phyloP scores from a whole-genome alignment of 2,329 filamentous ascomycete genomes.

The Myriosclerotinia duriaeana region DNA sequence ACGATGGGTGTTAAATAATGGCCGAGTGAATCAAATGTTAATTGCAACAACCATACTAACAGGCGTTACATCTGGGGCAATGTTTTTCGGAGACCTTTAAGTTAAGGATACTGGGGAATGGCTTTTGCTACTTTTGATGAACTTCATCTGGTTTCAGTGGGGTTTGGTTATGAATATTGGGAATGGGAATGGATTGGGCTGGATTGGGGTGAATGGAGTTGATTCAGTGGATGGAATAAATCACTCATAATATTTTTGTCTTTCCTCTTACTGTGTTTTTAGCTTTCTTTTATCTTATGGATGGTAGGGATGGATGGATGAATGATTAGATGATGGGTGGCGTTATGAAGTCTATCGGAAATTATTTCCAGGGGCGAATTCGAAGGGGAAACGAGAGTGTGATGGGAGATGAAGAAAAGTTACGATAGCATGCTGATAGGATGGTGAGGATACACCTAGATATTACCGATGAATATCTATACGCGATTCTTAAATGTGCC shows the following conservation, averaged over 20 bases:
- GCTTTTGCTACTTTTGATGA: slow-evolving; percentile 14
- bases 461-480: slow-evolving; percentile 10
- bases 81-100: background rate
- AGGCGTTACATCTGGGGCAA: slow-evolving; percentile 12
- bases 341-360: slow-evolving; percentile 14
- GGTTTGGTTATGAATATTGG: slow-evolving; percentile 20
- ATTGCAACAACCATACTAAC: background rate
- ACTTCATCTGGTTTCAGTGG: slow-evolving; percentile 8
- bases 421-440: background rate
- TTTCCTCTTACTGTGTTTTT: slow-evolving; percentile 10
- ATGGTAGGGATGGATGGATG: slow-evolving; percentile 6
- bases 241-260: background rate
- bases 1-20: background rate
- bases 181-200: slow-evolving; percentile 9
- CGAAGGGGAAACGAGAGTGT: background rate
- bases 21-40: background rate
- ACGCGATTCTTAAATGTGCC: background rate
- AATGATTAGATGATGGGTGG: slow-evolving; percentile 20
- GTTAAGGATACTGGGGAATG: background rate
- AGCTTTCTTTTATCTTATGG: slow-evolving; percentile 16
- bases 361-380: background rate
- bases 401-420: background rate
- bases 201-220: background rate
- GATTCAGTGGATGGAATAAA: slow-evolving; percentile 10
- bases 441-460: background rate